Base-by-base conservation (phyloP, 164 flowering plant species). In the Macadamia tetraphylla region DNA sequence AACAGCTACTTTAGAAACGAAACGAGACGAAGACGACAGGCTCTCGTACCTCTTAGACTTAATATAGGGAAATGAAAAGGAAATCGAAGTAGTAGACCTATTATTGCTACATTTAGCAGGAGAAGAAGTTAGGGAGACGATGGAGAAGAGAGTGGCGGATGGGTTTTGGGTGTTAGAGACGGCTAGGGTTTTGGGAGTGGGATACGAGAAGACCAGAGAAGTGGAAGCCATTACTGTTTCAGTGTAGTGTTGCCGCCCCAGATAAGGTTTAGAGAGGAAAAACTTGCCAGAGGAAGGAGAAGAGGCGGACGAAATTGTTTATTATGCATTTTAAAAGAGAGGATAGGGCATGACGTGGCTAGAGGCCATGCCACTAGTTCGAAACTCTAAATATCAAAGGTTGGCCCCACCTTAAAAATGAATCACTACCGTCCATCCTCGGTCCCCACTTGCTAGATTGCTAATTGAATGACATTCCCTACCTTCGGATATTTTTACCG, bases 1-100 rank as follows among this genome's bases (percentile, higher is more conserved):
- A 55, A 74, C 60, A 15, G 83, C 82, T 5, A 85, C 93, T 46
- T 74, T 81, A 15, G 80, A 60, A 9, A 77, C 77, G 66, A 89
- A 81, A 30, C 80, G 79, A 35, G 88, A 79, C 2, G 80, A 64
- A 64, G 56, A 35, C 11, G 4, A 29, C 44, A 69, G 13, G 10
- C 52, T 29, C 59, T 56, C 8, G 35, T 57, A 29, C 9, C 9
- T 46, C 40, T 35, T 35, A 35, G 40, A 2, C 40, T 49, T 49
- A 48, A 14, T 35, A 35, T 75, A 72, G 64, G 69, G 55, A 64
- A 60, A 68, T 46, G 70, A 58, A 64, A 67, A 31, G 59, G 81
- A 70, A 12, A 72, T 42, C 1, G 85, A 72, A 49, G 76, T 59
- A 68, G 76, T 59, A 68, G 75, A 70, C 15, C 76, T 75, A 31